Base-by-base conservation (phyloP, 1,284 basidiomycete genomes). In the Fistulinella cinereoalba region DNA sequence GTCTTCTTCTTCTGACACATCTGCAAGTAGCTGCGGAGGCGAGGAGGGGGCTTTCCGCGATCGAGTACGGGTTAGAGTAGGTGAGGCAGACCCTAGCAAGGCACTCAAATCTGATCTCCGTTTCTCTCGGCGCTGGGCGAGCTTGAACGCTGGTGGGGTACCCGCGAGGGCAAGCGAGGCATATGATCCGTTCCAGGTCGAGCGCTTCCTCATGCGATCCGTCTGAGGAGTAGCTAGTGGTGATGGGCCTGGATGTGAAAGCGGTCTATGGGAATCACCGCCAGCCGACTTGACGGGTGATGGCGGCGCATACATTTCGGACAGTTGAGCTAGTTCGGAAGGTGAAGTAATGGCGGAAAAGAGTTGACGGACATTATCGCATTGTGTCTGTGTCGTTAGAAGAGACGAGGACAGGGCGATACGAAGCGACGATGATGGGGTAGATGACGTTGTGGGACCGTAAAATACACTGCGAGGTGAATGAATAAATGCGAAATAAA, bases 241-340 rank as follows among this genome's bases (percentile, higher is more conserved):
- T 34, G 64, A 57, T 8, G 61, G 56, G 11, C 64, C 67, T 6
- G 77, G 73, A 46, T 76, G 67, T 9, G 77, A 80, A 19, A 75
- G 61, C 2, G 70, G 69, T 19, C 72, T 66, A 51, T 64, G 60
- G 22, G 62, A 46, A 41, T 74, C 71, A 41, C 52, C 51, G 28
- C 33, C 44, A n/a, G 67, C 52, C 6, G 71, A 60, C 46, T 71
- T 73, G 23, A 74, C 62, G 12, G 83, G 81, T 2, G 82, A 85
- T 0, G 86, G 75, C 3, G 88, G 88, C 0, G 85, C 85, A 62
- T 91, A 91, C 88, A 91, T 91, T 65, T 88, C 86, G 4, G 84
- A 73, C 9, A 91, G 71, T 56, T 88, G 88, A 9, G 81, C 73
- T 13, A 89, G 69, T 53, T 86, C 82, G 13, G 74, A 61, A 1